A percentile compares a stretch with the other conserved stretches of the same genome.
Evolutionary conservation across 345 rosid species (phyloP).

Genomic region (Xanthoceras sorbifolium): DNA sequence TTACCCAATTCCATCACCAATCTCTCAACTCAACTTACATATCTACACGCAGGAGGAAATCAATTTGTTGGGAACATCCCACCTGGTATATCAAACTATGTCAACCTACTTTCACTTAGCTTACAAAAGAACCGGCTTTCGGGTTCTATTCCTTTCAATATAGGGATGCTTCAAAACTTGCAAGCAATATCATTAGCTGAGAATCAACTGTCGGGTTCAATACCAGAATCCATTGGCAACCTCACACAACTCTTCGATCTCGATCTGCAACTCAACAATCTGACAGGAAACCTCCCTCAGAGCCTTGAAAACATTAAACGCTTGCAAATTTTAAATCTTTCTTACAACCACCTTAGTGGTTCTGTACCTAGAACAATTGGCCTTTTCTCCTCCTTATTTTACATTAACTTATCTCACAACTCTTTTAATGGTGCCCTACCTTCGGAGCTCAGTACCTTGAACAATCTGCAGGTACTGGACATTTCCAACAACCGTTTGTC

Average conservation of each 20-base stretch:
- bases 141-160: not conserved
- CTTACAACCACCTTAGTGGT: slow-evolving; percentile 28
- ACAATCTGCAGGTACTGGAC: slow-evolving; percentile 15
- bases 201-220: slow-evolving; percentile 3
- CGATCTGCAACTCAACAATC: not conserved
- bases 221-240: slow-evolving; percentile 13
- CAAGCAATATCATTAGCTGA: rapidly evolving
- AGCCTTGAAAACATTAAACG: slow-evolving; percentile 12
- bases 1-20: slow-evolving; percentile 25
- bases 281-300: slow-evolving; percentile 29
- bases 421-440: slow-evolving; percentile 33
- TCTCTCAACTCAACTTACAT: slow-evolving; percentile 24
- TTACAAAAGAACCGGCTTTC: not conserved
- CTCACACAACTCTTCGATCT: not conserved
- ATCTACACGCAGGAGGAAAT: not conserved
- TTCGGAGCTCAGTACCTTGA: slow-evolving; percentile 15
- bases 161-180: slow-evolving; percentile 4
- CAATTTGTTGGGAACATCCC: slow-evolving; percentile 22
- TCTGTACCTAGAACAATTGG: slow-evolving; percentile 15
- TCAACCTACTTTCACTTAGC: not conserved
- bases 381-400: slow-evolving; percentile 21
- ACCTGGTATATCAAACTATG: slow-evolving; percentile 7
- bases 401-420: slow-evolving; percentile 32
- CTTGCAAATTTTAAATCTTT: not conserved
- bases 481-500: slow-evolving; percentile 30